These are phyloP conservation scores for Cocos nucifera DNA, from an alignment of 176 grass and related monocot species.

Conservation along the genomic window DNA sequence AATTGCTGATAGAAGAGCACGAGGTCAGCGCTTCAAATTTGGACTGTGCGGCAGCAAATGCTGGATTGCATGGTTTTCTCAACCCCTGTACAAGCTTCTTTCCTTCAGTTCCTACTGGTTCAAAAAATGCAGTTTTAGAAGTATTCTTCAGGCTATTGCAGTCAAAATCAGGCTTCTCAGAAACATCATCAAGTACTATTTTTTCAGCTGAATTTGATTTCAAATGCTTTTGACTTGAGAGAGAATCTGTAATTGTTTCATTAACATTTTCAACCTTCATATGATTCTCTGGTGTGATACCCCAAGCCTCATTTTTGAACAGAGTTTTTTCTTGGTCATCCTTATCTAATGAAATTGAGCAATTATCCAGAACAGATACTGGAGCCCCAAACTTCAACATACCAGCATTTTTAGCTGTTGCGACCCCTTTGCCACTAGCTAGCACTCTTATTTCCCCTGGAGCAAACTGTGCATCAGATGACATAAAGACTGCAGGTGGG, in stretches of 20 bases:
- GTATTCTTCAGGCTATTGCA: background rate
- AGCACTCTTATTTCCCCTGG: background rate
- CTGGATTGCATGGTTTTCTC: conserved; percentile 9
- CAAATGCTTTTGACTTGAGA: background rate
- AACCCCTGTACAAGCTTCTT: background rate
- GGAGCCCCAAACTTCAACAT: background rate
- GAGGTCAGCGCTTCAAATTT: conserved; percentile 15
- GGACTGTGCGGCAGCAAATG: conserved; percentile 17
- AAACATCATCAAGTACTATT: background rate
- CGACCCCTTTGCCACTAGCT: background rate
- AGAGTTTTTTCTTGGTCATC: background rate
- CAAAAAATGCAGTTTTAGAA: background rate
- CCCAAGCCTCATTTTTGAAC: background rate
- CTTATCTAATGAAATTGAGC: background rate
- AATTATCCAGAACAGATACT: background rate
- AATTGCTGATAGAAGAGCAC: background rate
- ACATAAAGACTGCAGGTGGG: background rate
- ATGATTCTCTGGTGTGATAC: background rate
- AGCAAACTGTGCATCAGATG: background rate
- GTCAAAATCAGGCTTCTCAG: background rate
- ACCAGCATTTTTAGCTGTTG: background rate
- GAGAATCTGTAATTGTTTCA: background rate
- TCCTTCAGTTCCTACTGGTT: conserved; percentile 1
- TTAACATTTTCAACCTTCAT: background rate
- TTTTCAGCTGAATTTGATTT: background rate